Evolutionary conservation across 441 rosid genomes (phyloP).

Genomic region (Euphorbia celastroides): DNA sequence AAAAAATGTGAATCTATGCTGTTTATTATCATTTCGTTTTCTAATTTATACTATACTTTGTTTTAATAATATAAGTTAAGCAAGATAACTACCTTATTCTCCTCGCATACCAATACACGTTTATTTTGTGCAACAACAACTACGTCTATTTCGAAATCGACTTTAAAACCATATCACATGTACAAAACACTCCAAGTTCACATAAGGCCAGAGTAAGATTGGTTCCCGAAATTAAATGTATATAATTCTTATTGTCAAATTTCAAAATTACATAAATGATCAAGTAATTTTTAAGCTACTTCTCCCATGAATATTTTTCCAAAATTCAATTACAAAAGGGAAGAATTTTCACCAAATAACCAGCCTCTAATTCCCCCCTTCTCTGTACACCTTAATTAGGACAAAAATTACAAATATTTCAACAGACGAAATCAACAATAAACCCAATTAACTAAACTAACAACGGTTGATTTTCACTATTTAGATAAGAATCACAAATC

Average conservation of each 20-base stretch:
- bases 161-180: too few relatives aligned
- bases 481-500: conserved; percentile 18
- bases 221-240: too few relatives aligned
- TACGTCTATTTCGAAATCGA: too few relatives aligned
- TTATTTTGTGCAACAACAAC: too few relatives aligned
- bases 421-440: not conserved
- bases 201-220: too few relatives aligned
- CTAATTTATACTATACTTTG: too few relatives aligned
- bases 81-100: too few relatives aligned
- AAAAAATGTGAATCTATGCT: too few relatives aligned
- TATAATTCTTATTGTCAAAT: not conserved
- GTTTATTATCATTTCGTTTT: too few relatives aligned
- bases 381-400: conserved; percentile 13
- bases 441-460: conserved; percentile 16
- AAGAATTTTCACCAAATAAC: not conserved
- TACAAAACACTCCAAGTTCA: too few relatives aligned
- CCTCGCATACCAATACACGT: too few relatives aligned
- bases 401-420: not conserved
- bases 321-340: conserved; percentile 4
- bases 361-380: not conserved
- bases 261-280: not conserved
- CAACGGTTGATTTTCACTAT: conserved; percentile 9
- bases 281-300: not conserved
- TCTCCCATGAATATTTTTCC: not conserved
- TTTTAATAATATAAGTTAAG: too few relatives aligned